Evolutionary conservation across 495 filamentous ascomycete species (phyloP), one percentile per base, ranked within the genome.

Genomic region (Penicillium salamii): DNA sequence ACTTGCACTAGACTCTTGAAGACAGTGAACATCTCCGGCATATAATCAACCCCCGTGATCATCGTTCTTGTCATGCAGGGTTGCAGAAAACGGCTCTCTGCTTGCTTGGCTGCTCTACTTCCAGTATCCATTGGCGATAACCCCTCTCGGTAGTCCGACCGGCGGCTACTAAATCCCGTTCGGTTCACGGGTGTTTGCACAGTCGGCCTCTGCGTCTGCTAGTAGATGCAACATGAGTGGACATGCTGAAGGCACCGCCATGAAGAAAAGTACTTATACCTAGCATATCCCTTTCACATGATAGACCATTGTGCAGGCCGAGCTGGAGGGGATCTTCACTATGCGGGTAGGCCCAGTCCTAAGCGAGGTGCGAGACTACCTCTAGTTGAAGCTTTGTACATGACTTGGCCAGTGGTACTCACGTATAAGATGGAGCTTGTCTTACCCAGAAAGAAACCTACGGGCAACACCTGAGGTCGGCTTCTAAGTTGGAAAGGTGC

Each of bases 101-200:
- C 36, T 38, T 47, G 15, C 57, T 60, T 53, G 53, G 57, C 53
- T 44, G 26, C 29, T n/a, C 53, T 53, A 1, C 8, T 48, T 52
- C 19, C 9, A 46, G 43, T 35, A 53, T 53, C 23, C 33, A 32
- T 14, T 37, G 6, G 34, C 44, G 35, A 53, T 21, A 49, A 33
- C 36, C 39, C 52, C 44, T 53, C 54, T 41, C 35, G 45, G 34
- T 45, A 38, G n/a, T 21, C 40, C 19, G 29, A 49, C 46, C 50
- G 54, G 54, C 18, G 21, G 43, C 20, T 23, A 44, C 17, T 40
- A 53, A 49, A 44, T 11, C 29, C 53, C 53, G 53, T n/a, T n/a
- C n/a, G n/a, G n/a, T n/a, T n/a, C n/a, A n/a, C n/a, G n/a, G n/a
- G n/a, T n/a, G n/a, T n/a, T n/a, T n/a, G n/a, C n/a, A n/a, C 42